phyloP scores from a whole-genome alignment of 2,329 filamentous ascomycete species.

The Fusarium sp. region DNA sequence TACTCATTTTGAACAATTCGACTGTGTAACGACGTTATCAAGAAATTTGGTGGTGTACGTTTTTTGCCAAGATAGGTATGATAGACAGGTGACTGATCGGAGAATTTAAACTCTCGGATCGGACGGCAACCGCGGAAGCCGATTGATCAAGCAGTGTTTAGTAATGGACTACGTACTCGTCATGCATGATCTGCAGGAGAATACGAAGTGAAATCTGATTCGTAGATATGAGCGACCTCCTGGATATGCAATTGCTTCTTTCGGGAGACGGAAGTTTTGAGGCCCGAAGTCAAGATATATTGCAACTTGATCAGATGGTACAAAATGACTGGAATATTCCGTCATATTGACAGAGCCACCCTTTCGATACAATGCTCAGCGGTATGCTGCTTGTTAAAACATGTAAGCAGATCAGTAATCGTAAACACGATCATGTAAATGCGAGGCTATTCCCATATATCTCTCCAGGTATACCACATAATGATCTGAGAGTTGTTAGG shows the following conservation, averaged over 20 bases:
- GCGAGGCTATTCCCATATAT: rapidly evolving
- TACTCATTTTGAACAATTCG: slow-evolving; percentile 8
- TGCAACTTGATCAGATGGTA: background rate
- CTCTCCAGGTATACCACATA: rapidly evolving
- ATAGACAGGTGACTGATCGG: background rate
- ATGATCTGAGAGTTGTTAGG: background rate
- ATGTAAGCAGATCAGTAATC: background rate
- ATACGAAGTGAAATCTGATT: slow-evolving; percentile 3
- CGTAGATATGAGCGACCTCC: background rate
- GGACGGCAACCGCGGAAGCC: slow-evolving; percentile 29
- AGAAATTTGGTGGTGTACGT: background rate
- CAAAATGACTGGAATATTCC: background rate
- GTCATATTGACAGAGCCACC: background rate
- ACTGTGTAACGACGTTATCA: background rate
- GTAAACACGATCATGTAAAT: background rate
- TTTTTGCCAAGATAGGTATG: background rate
- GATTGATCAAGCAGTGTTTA: slow-evolving; percentile 8
- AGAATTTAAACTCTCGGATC: slow-evolving; percentile 27
- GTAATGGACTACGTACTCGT: slow-evolving; percentile 23
- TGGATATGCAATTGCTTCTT: background rate
- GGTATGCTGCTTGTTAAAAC: background rate
- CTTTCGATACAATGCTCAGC: background rate
- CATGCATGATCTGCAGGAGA: slow-evolving; percentile 24
- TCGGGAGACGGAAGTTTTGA: background rate
- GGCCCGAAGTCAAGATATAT: background rate